Percentiles rank a stretch among this genome's conserved stretches.
These are phyloP conservation scores for Vigna angularis DNA, from an alignment of 306 rosid genomes.

Conservation along the genomic window DNA sequence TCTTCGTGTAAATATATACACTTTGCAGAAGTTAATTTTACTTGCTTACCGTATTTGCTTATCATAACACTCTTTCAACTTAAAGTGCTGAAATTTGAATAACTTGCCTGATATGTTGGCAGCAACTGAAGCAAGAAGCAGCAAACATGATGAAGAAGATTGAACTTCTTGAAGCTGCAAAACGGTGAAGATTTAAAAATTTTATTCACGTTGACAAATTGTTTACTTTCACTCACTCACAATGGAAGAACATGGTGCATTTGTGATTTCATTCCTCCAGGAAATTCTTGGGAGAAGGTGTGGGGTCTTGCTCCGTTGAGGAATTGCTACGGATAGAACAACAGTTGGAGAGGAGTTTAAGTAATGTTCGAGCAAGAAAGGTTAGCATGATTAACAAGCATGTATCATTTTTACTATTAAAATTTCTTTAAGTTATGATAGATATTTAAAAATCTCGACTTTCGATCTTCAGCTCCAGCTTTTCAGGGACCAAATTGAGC, in stretches of 20 bases:
- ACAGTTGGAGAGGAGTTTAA: conserved; percentile 70
- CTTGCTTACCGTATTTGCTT: background rate
- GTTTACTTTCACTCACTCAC: background rate
- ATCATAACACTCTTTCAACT: background rate
- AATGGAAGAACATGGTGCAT: background rate
- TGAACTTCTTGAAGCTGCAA: conserved; percentile 74
- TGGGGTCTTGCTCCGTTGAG: conserved; percentile 67
- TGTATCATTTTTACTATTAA: background rate
- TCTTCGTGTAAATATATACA: too few relatives aligned
- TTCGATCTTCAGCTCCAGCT: conserved; percentile 59
- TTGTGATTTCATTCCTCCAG: conserved; percentile 49
- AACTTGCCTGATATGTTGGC: conserved; percentile 42
- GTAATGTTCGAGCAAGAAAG: conserved; percentile 71
- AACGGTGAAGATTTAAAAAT: conserved; percentile 55
- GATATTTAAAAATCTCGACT: conserved; percentile 12
- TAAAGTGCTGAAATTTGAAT: conserved; percentile 17
- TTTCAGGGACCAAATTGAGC: conserved; percentile 64
- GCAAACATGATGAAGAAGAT: conserved; percentile 69
- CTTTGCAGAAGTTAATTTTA: background rate
- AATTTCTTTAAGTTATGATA: background rate
- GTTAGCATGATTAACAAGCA: conserved; percentile 38
- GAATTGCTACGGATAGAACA: conserved; percentile 72
- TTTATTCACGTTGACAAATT: background rate
- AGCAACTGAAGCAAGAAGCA: conserved; percentile 76
- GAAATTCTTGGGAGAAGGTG: conserved; percentile 72